Percentiles rank a stretch among this genome's conserved stretches.
Evolutionary conservation across 371 early-diverging fungal species (phyloP).

Genomic region (Smittium culicis): DNA sequence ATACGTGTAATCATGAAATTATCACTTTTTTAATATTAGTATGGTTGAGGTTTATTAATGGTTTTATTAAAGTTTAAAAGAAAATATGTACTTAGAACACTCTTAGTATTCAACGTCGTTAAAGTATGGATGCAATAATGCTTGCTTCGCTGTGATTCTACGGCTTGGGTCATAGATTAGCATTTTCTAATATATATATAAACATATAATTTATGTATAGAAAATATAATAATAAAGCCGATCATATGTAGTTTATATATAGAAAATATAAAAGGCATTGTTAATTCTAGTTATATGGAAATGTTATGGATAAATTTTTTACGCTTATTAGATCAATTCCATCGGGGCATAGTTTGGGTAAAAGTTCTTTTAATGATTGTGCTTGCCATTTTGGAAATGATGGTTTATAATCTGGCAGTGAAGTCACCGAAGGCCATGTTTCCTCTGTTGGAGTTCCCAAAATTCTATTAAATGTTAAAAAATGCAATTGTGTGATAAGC

Average conservation of each 20-base stretch:
- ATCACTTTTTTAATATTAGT: too few species aligned
- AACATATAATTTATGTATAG: neutral
- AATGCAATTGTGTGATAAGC: neutral
- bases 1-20: too few species aligned
- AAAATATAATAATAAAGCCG: too few species aligned
- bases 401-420: conserved; percentile 68
- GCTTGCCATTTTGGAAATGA: conserved; percentile 55
- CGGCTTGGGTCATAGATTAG: conserved; percentile 63
- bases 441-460: conserved; percentile 87
- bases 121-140: conserved; percentile 59
- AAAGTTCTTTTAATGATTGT: conserved; percentile 32
- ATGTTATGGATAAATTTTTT: neutral
- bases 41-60: too few species aligned
- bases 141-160: conserved; percentile 69
- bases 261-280: too few species aligned
- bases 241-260: too few species aligned
- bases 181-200: conserved; percentile 31
- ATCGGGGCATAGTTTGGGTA: conserved; percentile 39
- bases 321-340: conserved; percentile 49
- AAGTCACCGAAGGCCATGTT: conserved; percentile 76
- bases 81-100: too few species aligned
- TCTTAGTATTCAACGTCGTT: conserved; percentile 19
- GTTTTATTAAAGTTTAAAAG: too few species aligned
- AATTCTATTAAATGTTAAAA: conserved; percentile 13
- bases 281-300: neutral